Conservation (phyloP, 495 filamentous ascomycete species). For the Clavariopsis aquatica region DNA sequence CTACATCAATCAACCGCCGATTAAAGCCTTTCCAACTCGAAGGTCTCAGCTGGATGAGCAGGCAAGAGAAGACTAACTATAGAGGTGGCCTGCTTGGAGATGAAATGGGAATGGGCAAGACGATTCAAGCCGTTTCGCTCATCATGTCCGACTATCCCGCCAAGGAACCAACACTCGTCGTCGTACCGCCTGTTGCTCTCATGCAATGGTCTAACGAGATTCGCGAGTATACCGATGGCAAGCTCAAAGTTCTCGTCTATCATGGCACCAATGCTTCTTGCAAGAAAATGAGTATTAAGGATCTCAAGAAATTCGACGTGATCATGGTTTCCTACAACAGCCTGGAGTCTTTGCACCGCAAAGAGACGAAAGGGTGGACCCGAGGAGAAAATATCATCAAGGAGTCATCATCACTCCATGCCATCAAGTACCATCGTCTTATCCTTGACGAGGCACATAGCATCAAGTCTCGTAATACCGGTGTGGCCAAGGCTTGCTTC, state of each 20-base stretch:
- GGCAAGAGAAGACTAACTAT: constrained; percentile 81
- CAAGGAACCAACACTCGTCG: constrained; percentile 76
- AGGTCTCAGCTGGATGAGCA: constrained; percentile 89
- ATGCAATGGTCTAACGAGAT: constrained; percentile 99
- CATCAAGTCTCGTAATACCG: constrained; percentile 86
- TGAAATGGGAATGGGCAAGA: constrained; percentile 97
- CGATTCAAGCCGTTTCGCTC: constrained; percentile 92
- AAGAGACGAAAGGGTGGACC: constrained; percentile 87
- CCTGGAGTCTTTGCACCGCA: constrained; percentile 86
- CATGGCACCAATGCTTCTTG: constrained; percentile 83
- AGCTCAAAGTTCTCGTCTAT: constrained; percentile 82
- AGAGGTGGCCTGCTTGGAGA: constrained; percentile 89
- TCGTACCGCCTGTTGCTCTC: constrained; percentile 90
- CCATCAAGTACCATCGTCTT: constrained; percentile 82
- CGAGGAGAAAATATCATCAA: constrained; percentile 73
- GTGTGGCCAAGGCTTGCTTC: constrained; percentile 91
- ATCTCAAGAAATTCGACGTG: constrained; percentile 80
- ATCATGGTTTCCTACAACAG: constrained; percentile 95
- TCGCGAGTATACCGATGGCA: constrained; percentile 82
- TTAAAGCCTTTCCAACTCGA: constrained; percentile 92
- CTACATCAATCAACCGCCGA: constrained; percentile 71
- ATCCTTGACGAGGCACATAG: constrained; percentile 96
- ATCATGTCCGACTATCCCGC: constrained; percentile 97
- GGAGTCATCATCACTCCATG: constrained; percentile 84
- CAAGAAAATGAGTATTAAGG: constrained; percentile 69